phyloP scores from a whole-genome alignment of 1,284 basidiomycete genomes.

The Vanrija sp. region DNA sequence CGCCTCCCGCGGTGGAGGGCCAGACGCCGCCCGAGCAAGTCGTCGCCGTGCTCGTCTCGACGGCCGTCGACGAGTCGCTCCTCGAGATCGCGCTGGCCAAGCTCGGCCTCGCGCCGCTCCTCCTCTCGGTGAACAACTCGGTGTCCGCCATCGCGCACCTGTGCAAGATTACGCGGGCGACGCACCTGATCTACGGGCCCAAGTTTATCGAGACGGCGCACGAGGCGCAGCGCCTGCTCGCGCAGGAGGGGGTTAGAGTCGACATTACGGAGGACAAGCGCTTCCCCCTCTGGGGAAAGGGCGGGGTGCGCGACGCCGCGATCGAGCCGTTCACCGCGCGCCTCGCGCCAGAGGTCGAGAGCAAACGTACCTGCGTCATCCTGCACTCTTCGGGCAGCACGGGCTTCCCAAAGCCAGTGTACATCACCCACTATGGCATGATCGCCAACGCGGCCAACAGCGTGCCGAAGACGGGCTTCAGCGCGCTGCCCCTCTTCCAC shows the following conservation, averaged over 20 bases:
- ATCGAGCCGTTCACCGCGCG: conserved; percentile 45
- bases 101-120: conserved; percentile 51
- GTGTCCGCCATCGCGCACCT: conserved; percentile 58
- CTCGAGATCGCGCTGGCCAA: conserved; percentile 54
- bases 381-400: conserved; percentile 64
- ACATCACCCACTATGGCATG: conserved; percentile 43
- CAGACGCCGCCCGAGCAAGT: conserved; percentile 42
- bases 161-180: conserved; percentile 53
- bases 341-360: conserved; percentile 54
- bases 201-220: conserved; percentile 47
- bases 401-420: conserved; percentile 50
- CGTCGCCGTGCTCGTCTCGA: conserved; percentile 50
- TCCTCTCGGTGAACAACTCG: conserved; percentile 60
- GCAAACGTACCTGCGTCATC: conserved; percentile 53
- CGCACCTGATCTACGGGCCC: conserved; percentile 53
- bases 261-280: conserved; percentile 48
- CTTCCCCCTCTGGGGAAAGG: conserved; percentile 53
- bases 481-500: conserved; percentile 54
- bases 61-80: conserved; percentile 52
- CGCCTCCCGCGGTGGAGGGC: conserved; percentile 12
- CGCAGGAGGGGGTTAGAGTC: conserved; percentile 38
- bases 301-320: conserved; percentile 43
- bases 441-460: conserved; percentile 40
- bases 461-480: conserved; percentile 51
- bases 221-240: conserved; percentile 43